Evolutionary conservation across 768 basidiomycete genomes (phyloP).

Genomic region (Calocybe cyanea): DNA sequence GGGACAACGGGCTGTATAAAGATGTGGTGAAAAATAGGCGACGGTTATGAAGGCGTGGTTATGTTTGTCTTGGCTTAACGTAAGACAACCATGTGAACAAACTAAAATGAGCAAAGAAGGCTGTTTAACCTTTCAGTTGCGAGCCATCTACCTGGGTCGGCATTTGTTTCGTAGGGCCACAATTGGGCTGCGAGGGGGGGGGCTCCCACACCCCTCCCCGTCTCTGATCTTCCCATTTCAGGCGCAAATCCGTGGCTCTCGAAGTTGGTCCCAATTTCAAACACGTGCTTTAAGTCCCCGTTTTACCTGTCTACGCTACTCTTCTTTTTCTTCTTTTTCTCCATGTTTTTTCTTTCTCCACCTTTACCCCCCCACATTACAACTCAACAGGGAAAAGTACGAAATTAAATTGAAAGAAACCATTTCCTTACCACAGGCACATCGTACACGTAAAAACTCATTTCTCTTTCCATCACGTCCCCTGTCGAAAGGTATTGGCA

Average conservation of each 20-base stretch:
- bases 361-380: not conserved
- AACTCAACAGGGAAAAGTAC: too few relatives aligned
- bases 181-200: too few relatives aligned
- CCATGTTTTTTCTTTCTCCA: slow-evolving; percentile 5
- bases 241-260: slow-evolving; percentile 16
- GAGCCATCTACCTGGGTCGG: slow-evolving; percentile 21
- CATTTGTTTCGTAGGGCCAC: too few relatives aligned
- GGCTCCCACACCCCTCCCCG: too few relatives aligned
- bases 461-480: slow-evolving; percentile 11
- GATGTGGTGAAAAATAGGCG: slow-evolving; percentile 26
- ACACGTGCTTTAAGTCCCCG: slow-evolving; percentile 10
- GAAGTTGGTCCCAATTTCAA: slow-evolving; percentile 4
- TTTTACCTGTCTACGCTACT: slow-evolving; percentile 5
- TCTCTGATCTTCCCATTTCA: slow-evolving; percentile 11
- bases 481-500: slow-evolving; percentile 13
- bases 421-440: not conserved
- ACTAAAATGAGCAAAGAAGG: slow-evolving; percentile 19
- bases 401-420: too few relatives aligned
- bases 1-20: slow-evolving; percentile 14
- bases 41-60: slow-evolving; percentile 20
- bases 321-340: slow-evolving; percentile 5
- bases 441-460: slow-evolving; percentile 8
- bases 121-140: too few relatives aligned
- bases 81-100: slow-evolving; percentile 28
- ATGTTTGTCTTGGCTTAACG: slow-evolving; percentile 32